Conservation (phyloP, 805 yeast species). For the Metschnikowia vanudenii region DNA sequence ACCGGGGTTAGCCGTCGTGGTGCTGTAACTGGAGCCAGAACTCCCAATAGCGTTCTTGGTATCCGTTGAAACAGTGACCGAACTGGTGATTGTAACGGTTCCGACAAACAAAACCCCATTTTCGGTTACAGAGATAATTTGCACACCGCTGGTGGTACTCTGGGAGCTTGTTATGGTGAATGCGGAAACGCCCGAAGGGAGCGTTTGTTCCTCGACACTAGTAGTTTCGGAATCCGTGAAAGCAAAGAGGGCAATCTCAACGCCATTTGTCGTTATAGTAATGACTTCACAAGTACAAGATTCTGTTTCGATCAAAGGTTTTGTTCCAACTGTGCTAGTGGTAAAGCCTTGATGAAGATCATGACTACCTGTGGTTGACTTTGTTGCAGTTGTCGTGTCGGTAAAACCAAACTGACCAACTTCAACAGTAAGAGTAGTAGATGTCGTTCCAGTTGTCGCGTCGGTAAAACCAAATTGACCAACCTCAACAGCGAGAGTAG, state of each 20-base stretch:
- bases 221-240: not conserved
- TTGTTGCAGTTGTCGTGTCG: not conserved
- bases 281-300: not conserved
- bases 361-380: not conserved
- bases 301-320: too few relatives aligned
- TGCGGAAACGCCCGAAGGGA: not conserved
- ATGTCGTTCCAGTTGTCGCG: not conserved
- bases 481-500: too few relatives aligned
- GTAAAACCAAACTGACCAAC: not conserved
- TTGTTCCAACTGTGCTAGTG: too few relatives aligned
- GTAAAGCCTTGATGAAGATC: too few relatives aligned
- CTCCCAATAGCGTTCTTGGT: too few relatives aligned
- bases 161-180: not conserved
- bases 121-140: not conserved
- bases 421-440: not conserved
- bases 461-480: not conserved
- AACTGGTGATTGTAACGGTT: not conserved
- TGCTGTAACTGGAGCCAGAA: not conserved
- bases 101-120: not conserved
- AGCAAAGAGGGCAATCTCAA: not conserved
- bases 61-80: not conserved
- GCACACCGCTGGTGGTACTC: not conserved
- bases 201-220: not conserved
- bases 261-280: not conserved
- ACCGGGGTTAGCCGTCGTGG: not conserved